These are phyloP conservation scores for Thuja plicata DNA, from an alignment of 83 land plant species.

Conservation along the genomic window DNA sequence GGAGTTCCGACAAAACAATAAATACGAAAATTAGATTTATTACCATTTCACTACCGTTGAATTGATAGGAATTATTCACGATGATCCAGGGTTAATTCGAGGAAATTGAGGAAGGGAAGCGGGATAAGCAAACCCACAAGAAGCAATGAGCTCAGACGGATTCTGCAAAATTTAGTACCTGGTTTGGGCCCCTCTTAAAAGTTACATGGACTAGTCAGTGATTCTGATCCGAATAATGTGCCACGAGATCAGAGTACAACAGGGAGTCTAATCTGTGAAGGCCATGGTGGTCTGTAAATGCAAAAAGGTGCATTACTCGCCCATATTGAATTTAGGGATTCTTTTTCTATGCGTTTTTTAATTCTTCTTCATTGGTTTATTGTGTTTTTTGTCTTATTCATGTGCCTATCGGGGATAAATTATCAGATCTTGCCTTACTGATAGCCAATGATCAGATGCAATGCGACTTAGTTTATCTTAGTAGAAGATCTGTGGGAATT, in stretches of 20 bases:
- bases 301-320: constrained; percentile 64
- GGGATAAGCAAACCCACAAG: neutral
- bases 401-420: neutral
- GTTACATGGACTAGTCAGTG: neutral
- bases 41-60: too few species aligned
- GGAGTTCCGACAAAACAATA: too few species aligned
- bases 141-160: neutral
- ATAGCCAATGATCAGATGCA: neutral
- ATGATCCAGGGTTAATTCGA: neutral
- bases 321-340: neutral
- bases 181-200: neutral
- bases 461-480: neutral
- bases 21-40: too few species aligned
- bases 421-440: neutral
- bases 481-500: neutral
- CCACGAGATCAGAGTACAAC: neutral
- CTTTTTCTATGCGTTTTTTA: neutral
- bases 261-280: neutral
- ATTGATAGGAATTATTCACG: too few species aligned
- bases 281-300: constrained; percentile 97
- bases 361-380: neutral
- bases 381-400: neutral
- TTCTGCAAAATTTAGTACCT: neutral
- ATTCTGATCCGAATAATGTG: neutral
- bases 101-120: neutral